Evolutionary conservation across 2,329 filamentous ascomycete species (phyloP), one percentile per base, ranked within the genome.

Genomic region (Calonectria multiphialidica): DNA sequence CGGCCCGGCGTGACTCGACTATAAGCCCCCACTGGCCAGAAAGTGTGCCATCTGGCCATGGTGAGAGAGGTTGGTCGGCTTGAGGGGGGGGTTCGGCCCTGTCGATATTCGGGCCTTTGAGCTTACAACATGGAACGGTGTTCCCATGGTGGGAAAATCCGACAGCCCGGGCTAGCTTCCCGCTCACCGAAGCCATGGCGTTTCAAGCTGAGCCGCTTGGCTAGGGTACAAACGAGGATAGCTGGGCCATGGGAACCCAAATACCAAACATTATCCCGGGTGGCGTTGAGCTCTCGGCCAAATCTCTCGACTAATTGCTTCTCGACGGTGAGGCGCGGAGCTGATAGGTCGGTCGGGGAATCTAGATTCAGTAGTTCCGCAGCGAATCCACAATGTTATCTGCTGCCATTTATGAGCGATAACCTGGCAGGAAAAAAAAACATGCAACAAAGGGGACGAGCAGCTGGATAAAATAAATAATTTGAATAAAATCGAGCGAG

Each of bases 361-460:
- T 12, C 71, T 40, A 28, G 44, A 72, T 67, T 23, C 37, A 66
- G 71, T 55, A 70, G 49, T 64, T 72, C 71, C 71, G 71, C 69
- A 28, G 30, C 37, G 35, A 59, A 35, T 37, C 33, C 40, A 42
- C 47, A 18, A n/a, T 3, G 6, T 18, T 28, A n/a, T 28, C 61
- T 33, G 37, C 15, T 64, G n/a, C 44, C n/a, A 30, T 33, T 33
- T 33, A 28, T 16, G n/a, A 37, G 35, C 53, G 33, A 59, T 59
- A 59, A 12, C 21, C 53, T 16, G n/a, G 53, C 35, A 37, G 10
- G 33, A 35, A 10, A 35, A 37, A 10, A 37, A 10, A 37, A 12
- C 35, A 37, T 37, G 9, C 35, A 37, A 12, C 2, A 37, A 37
- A 37, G 35, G 13, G 3, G 35, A 15, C 35, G 35, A 12, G 9